Percentiles rank a stretch among this genome's conserved stretches.
Evolutionary conservation across 768 basidiomycete species (phyloP).

Genomic region (Amanita brunnescens): DNA sequence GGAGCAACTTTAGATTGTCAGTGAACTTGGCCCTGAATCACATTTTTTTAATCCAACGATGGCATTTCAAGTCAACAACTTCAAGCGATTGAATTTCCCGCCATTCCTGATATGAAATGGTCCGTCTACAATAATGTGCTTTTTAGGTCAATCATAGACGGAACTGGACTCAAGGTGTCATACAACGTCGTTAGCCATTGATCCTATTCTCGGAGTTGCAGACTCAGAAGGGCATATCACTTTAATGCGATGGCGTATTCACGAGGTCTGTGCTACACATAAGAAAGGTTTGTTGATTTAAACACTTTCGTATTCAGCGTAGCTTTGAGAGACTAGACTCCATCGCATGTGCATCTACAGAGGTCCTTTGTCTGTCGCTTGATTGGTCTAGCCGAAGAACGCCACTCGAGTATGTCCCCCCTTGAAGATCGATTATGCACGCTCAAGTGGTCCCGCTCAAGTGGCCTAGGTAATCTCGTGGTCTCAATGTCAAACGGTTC

Average conservation of each 20-base stretch:
- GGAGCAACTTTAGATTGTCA: not conserved
- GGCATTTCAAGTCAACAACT: conserved; percentile 38
- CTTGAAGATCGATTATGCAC: not conserved
- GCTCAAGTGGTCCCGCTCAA: conserved; percentile 16
- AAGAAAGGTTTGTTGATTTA: not conserved
- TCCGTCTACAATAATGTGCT: conserved; percentile 20
- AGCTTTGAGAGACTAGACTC: conserved; percentile 29
- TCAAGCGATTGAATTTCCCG: conserved; percentile 67
- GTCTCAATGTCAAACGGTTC: conserved; percentile 79
- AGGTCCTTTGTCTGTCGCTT: conserved; percentile 77
- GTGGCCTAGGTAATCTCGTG: conserved; percentile 49
- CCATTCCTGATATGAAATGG: conserved; percentile 95
- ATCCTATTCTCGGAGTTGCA: conserved; percentile 60
- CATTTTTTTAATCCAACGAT: not conserved
- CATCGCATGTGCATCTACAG: conserved; percentile 41
- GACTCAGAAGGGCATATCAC: conserved; percentile 79
- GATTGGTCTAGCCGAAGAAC: conserved; percentile 81
- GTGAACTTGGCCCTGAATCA: not conserved
- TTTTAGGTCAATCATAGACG: not conserved
- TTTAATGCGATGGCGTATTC: conserved; percentile 45
- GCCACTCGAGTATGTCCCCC: conserved; percentile 32
- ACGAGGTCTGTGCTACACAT: conserved; percentile 26
- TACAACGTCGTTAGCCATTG: conserved; percentile 25
- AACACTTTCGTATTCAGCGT: conserved; percentile 21
- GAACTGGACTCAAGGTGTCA: conserved; percentile 49